Evolutionary conservation across 2,329 filamentous ascomycete genomes (phyloP), one percentile per base, ranked within the genome.

Genomic region (Neonectria hederae): DNA sequence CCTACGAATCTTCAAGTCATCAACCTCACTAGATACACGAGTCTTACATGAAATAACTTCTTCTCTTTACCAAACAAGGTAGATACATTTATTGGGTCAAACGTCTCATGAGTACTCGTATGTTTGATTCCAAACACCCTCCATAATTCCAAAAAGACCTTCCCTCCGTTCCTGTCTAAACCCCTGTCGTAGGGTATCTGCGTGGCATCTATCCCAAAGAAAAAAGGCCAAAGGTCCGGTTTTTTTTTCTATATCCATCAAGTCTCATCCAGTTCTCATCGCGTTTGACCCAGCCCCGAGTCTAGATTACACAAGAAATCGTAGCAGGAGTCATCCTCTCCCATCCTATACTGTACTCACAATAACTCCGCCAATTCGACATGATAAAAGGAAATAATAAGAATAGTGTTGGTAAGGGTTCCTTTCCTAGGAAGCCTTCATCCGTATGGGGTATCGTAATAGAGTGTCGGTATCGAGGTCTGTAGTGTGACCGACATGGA

Each of bases 381-480:
- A 45, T 46, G 48, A 42, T 57, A 55, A 70, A 55, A 64, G 51
- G 59, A 65, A 59, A 65, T 38, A 40, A 56, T 55, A 52, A 53
- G 55, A 55, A 26, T 62, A 56, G 65, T 62, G 45, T 53, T 45
- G 46, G 45, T 22, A n/a, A 26, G 54, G 45, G 53, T 55, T 68
- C 65, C 70, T 65, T 43, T 53, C n/a, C 38, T 65, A 42, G 63
- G 59, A 55, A 26, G 57, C 22, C 48, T 19, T 43, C 58, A 65
- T 65, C 52, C 32, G 53, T 54, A 57, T 60, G 68, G 70, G 73
- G 73, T 75, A 75, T 75, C 73, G 65, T 69, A 67, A 67, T 65
- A 72, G 63, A 55, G 56, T 22, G 53, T 57, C 53, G 35, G 42
- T 48, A 26, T 43, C 32, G 54, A 55, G 51, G 45, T 56, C 59